Conservation (phyloP, 169 alveolate species). For the Eimeria falciformis region DNA sequence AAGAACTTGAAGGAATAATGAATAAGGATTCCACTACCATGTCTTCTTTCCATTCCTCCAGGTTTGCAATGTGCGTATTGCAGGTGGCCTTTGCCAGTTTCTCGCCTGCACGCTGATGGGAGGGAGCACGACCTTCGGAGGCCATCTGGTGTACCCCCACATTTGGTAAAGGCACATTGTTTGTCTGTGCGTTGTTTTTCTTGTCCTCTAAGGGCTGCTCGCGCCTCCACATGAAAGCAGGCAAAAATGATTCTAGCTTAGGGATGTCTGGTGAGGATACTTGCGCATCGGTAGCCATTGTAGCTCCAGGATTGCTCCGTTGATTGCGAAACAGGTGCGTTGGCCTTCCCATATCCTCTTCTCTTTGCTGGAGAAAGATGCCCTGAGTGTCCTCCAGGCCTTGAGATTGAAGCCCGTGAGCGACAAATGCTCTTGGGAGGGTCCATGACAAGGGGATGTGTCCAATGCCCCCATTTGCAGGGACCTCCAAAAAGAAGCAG, state of each 20-base stretch:
- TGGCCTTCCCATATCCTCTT: neutral
- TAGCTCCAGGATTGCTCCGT: neutral
- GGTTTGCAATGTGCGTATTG: neutral
- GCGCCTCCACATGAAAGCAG: slow-evolving; percentile 34
- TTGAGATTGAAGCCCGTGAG: slow-evolving; percentile 16
- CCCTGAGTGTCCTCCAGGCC: slow-evolving; percentile 22
- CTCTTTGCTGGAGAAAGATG: neutral
- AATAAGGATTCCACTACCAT: slow-evolving; percentile 40
- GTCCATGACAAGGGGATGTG: slow-evolving; percentile 73
- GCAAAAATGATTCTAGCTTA: neutral
- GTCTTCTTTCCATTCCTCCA: slow-evolving; percentile 51
- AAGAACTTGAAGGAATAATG: slow-evolving; percentile 36
- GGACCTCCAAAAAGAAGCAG: slow-evolving; percentile 5
- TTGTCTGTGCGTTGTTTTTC: slow-evolving; percentile 5
- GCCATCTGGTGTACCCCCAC: slow-evolving; percentile 7
- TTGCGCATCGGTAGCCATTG: neutral
- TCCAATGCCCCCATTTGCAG: slow-evolving; percentile 43
- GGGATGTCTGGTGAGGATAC: neutral
- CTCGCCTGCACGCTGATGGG: no score
- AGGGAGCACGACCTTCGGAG: slow-evolving; percentile 1
- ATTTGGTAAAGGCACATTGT: slow-evolving; percentile 23
- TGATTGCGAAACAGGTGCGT: neutral
- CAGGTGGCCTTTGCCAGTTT: no score
- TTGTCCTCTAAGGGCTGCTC: neutral
- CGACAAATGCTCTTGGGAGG: slow-evolving; percentile 65